Conservation (phyloP, 2,329 filamentous ascomycete genomes). For the Fusarium sp. region DNA sequence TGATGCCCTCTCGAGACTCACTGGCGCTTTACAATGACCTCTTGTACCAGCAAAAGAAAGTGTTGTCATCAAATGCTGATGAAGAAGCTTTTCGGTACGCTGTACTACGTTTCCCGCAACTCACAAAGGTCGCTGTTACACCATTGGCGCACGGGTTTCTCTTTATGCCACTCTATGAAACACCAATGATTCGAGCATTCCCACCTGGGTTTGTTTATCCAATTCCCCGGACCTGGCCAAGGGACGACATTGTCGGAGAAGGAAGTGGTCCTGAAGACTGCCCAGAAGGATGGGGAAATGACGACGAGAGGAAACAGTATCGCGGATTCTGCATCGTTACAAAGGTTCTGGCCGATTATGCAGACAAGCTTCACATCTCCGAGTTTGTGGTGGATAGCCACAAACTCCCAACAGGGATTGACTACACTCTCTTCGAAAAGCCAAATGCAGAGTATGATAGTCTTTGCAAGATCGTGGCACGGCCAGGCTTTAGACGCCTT, state of each 20-base stretch:
- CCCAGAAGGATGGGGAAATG: neutral
- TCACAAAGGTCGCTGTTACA: neutral
- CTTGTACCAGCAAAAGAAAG: neutral
- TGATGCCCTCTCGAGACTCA: neutral
- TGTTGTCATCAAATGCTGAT: neutral
- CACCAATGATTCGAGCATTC: constrained; percentile 6
- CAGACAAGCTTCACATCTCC: neutral
- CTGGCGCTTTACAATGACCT: neutral
- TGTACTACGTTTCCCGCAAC: neutral
- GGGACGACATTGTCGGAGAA: accelerated
- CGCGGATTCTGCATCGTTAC: neutral
- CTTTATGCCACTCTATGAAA: neutral
- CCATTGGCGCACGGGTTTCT: neutral
- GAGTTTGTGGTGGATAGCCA: neutral
- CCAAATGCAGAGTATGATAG: neutral
- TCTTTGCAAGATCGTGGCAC: neutral
- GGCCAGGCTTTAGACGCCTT: neutral
- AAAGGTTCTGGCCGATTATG: neutral
- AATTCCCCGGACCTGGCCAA: neutral
- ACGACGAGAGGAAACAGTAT: neutral
- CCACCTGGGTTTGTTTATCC: constrained; percentile 5
- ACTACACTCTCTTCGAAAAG: neutral
- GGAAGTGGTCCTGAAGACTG: neutral
- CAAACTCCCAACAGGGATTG: neutral
- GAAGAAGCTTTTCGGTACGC: constrained; percentile 2